Conservation (phyloP, 495 filamentous ascomycete species). For the Pyrenopolyporus hunteri region DNA sequence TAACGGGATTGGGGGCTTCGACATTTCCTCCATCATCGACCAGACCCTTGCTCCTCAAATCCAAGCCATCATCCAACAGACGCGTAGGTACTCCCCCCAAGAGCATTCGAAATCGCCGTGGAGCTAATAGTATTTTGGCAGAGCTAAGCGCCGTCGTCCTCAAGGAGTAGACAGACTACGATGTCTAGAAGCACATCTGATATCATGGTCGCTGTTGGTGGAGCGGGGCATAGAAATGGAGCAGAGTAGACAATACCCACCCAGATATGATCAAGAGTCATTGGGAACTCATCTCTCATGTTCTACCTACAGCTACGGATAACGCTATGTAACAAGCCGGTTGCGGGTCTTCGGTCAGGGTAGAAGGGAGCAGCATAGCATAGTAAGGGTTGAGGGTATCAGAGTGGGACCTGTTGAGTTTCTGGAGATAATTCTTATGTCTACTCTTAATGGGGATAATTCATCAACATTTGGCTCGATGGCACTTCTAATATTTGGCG, state of each 20-base stretch:
- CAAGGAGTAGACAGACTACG: slow-evolving; percentile 1
- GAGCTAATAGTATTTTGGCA: background rate
- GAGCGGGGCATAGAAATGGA: no score
- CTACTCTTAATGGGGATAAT: slow-evolving; percentile 12
- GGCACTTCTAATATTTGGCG: no score
- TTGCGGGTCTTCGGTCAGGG: no score
- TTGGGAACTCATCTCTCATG: no score
- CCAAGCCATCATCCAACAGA: slow-evolving; percentile 44
- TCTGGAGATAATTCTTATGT: slow-evolving; percentile 29
- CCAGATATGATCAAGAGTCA: no score
- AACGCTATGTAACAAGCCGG: no score
- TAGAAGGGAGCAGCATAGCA: no score
- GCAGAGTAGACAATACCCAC: no score
- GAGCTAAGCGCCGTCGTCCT: slow-evolving; percentile 33
- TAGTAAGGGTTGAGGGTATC: slow-evolving; percentile 24
- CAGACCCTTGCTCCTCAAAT: slow-evolving; percentile 46
- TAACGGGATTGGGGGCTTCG: slow-evolving; percentile 45
- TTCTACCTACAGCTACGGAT: no score
- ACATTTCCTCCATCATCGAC: slow-evolving; percentile 48
- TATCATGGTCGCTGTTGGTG: slow-evolving; percentile 7
- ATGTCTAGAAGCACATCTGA: slow-evolving; percentile 5
- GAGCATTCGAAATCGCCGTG: no score
- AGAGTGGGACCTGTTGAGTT: slow-evolving; percentile 23
- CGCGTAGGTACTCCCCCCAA: slow-evolving; percentile 14
- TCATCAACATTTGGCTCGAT: background rate